Percentiles rank a stretch among this genome's conserved stretches.
Conservation (phyloP, 192 early-diverging fungal species). For the Rhizoclosmatium sp. region DNA sequence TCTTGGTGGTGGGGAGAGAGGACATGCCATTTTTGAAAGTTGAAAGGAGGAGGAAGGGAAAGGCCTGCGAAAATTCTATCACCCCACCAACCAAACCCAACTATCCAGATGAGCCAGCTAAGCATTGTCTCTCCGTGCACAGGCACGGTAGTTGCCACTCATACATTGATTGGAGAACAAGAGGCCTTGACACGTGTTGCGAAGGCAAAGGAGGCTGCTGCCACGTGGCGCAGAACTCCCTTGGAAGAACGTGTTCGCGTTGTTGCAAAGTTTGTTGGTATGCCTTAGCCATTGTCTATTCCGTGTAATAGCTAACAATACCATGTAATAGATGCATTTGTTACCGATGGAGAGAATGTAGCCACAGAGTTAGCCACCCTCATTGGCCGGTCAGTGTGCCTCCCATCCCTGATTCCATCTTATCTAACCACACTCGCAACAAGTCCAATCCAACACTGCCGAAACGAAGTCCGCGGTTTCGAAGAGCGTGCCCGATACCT, state of each 20-base stretch:
- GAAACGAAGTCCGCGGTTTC: conserved; percentile 77
- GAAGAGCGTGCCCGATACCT: conserved; percentile 73
- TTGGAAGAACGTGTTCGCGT: conserved; percentile 62
- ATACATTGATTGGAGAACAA: conserved; percentile 16
- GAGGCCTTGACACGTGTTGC: conserved; percentile 47
- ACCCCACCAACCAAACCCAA: too few relatives aligned
- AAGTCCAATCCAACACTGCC: conserved; percentile 65
- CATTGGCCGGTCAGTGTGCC: conserved; percentile 65
- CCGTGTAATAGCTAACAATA: neutral
- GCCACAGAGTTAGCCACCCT: conserved; percentile 64
- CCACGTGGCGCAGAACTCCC: conserved; percentile 61
- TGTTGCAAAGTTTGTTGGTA: conserved; percentile 42
- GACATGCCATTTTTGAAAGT: too few relatives aligned
- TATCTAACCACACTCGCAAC: neutral
- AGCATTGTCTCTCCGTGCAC: conserved; percentile 41
- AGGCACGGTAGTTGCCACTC: conserved; percentile 23
- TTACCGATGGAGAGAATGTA: conserved; percentile 62
- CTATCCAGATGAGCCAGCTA: too few relatives aligned
- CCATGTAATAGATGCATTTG: conserved; percentile 62
- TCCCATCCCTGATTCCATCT: neutral
- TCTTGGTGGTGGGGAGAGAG: too few relatives aligned
- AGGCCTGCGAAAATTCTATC: too few relatives aligned
- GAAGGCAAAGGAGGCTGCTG: conserved; percentile 53
- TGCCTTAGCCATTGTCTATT: neutral
- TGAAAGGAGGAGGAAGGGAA: too few relatives aligned